Percentiles rank a stretch among this genome's conserved stretches.
Evolutionary conservation across 345 rosid genomes (phyloP).

Genomic region (Brassica carinata): DNA sequence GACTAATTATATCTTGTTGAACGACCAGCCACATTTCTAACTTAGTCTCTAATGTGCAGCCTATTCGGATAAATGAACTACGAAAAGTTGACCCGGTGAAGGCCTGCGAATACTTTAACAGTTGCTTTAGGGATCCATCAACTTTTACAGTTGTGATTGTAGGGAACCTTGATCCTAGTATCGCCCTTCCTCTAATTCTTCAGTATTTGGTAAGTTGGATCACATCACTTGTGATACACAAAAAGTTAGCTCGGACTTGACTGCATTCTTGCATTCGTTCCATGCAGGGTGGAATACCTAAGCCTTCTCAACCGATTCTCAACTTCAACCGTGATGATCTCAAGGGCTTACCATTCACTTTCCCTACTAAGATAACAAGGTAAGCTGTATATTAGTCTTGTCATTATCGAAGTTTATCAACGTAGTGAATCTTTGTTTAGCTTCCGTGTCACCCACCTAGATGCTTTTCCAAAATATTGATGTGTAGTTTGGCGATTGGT

Average conservation of each 20-base stretch:
- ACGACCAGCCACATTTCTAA: slow-evolving; percentile 21
- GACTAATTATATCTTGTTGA: slow-evolving; percentile 3
- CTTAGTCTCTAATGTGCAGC: slow-evolving; percentile 54
- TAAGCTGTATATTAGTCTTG: slow-evolving; percentile 29
- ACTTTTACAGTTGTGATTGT: slow-evolving; percentile 84
- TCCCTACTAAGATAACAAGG: slow-evolving; percentile 69
- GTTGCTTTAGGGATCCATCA: slow-evolving; percentile 92
- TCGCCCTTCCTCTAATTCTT: slow-evolving; percentile 71
- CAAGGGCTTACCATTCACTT: slow-evolving; percentile 80
- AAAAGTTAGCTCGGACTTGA: slow-evolving; percentile 10
- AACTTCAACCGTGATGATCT: slow-evolving; percentile 70
- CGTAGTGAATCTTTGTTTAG: background rate
- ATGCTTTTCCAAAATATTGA: background rate
- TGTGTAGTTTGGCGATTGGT: background rate
- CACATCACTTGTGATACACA: slow-evolving; percentile 3
- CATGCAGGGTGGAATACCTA: slow-evolving; percentile 78
- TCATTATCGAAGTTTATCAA: background rate
- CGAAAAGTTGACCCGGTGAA: slow-evolving; percentile 75
- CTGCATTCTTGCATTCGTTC: slow-evolving; percentile 10
- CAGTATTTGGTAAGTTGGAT: slow-evolving; percentile 78
- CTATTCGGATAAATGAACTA: slow-evolving; percentile 71
- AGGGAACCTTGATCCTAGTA: slow-evolving; percentile 74
- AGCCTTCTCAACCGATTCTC: slow-evolving; percentile 68
- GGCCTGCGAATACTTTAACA: slow-evolving; percentile 86
- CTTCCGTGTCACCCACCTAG: background rate